A percentile compares a stretch with the other conserved stretches of the same genome.
These are phyloP conservation scores for Sphagnum contortum DNA, from an alignment of 225 moss, liverwort and hornwort species.

Conservation along the genomic window DNA sequence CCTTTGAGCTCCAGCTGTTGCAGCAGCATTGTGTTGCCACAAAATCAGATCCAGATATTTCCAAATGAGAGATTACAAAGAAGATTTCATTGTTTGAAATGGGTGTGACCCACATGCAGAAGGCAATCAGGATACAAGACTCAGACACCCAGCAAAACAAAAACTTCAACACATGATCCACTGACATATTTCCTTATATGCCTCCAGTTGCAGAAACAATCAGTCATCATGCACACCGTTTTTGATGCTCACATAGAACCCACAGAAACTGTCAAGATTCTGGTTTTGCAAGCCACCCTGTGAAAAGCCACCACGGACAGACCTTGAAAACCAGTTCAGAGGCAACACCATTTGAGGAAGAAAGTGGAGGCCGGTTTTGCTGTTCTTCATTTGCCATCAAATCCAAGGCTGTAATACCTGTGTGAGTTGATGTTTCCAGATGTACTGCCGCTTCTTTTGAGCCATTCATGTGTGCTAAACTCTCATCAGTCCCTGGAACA, in stretches of 20 bases:
- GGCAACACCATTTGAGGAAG: slow-evolving; percentile 26
- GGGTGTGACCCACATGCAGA: too few relatives aligned
- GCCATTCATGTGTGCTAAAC: slow-evolving; percentile 9
- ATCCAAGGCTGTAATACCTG: slow-evolving; percentile 16
- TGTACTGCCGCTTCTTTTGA: slow-evolving; percentile 2
- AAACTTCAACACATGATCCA: too few relatives aligned
- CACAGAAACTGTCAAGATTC: too few relatives aligned
- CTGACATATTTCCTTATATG: too few relatives aligned
- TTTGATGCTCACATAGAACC: too few relatives aligned
- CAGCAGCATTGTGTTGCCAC: slow-evolving; percentile 3
- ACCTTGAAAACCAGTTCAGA: slow-evolving; percentile 67
- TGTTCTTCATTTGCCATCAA: slow-evolving; percentile 20
- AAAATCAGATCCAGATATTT: neutral
- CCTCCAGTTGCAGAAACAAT: too few relatives aligned
- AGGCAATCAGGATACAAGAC: too few relatives aligned
- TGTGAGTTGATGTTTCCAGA: neutral
- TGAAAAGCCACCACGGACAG: slow-evolving; percentile 4
- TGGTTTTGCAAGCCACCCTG: too few relatives aligned
- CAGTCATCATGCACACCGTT: too few relatives aligned
- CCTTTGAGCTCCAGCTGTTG: slow-evolving; percentile 75
- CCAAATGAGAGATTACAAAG: too few relatives aligned
- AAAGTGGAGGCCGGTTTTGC: slow-evolving; percentile 10
- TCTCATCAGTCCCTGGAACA: neutral
- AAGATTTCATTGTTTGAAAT: too few relatives aligned
- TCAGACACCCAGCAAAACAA: too few relatives aligned